Base-by-base conservation (phyloP, 2,329 filamentous ascomycete species). In the Dactylellina parvicollis region DNA sequence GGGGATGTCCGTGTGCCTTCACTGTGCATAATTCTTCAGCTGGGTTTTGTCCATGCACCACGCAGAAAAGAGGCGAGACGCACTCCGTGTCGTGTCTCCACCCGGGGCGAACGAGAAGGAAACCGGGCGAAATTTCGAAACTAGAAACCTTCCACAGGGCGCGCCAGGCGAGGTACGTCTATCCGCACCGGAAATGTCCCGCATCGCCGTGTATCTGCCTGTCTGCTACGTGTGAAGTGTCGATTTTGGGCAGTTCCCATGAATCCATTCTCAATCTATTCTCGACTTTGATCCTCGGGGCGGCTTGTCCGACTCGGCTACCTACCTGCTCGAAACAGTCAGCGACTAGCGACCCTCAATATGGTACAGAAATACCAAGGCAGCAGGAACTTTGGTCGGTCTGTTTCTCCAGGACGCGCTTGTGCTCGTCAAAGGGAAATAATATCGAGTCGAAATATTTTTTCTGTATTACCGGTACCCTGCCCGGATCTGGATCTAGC, bases 241-340 rank as follows among this genome's bases (percentile, higher is more conserved):
- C 67, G 65, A 57, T 65, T 72, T 71, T 65, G 59, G 67, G 67
- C 59, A 72, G 50, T 50, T 60, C 36, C 50, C 44, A 65, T 38
- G 20, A 46, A 47, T 30, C 16, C 42, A 14, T 22, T 59, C 62
- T 54, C 4, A 38, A 12, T 44, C 46, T 60, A 38, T n/a, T 42
- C 50, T 50, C 62, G 59, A 36, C 22, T 67, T 34, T 67, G 62
- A 67, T 62, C 57, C 59, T 65, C 67, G 66, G 66, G 67, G 67
- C 67, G 67, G 67, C 67, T 72, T 72, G 67, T 72, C 67, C 67
- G 67, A 72, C 67, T 71, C 67, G 67, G 57, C 61, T 65, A 72
- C 67, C 67, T 72, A 28, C 67, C 67, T 72, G 36, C 67, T 72
- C 14, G 44, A 72, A 72, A 59, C 59, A 59, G 67, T 22, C 42